Evolutionary conservation across 305 asterid species (phyloP).

Genomic region (Fraxinus platypoda): DNA sequence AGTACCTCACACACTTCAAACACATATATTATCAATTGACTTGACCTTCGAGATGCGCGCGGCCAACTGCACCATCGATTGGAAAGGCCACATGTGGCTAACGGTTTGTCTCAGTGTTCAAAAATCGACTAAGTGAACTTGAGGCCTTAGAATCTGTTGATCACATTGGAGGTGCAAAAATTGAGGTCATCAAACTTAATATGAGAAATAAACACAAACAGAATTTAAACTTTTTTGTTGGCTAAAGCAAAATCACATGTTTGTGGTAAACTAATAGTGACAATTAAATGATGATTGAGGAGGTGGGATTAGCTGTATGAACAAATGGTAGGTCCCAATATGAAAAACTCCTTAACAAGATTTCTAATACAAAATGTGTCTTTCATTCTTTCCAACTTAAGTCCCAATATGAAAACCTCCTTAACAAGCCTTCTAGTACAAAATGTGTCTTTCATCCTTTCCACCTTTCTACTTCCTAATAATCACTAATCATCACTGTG

Average conservation of each 20-base stretch:
- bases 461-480: neutral
- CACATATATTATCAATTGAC: too few species aligned
- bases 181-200: too few species aligned
- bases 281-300: neutral
- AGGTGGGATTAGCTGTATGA: neutral
- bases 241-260: neutral
- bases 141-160: too few species aligned
- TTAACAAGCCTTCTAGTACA: neutral
- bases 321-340: constrained; percentile 4
- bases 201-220: neutral
- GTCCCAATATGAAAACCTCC: neutral
- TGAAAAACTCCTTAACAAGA: neutral
- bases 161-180: too few species aligned
- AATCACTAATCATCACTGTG: neutral
- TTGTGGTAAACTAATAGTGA: neutral
- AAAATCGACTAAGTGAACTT: too few species aligned
- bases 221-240: neutral
- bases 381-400: neutral
- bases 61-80: too few species aligned
- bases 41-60: too few species aligned
- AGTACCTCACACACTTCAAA: too few species aligned
- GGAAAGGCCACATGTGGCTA: too few species aligned
- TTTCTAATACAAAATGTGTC: neutral
- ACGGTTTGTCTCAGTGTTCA: too few species aligned
- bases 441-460: neutral